A percentile compares a stretch with the other conserved stretches of the same genome.
These are phyloP conservation scores for Annona cherimola DNA, from an alignment of 164 flowering plant genomes.

Conservation along the genomic window DNA sequence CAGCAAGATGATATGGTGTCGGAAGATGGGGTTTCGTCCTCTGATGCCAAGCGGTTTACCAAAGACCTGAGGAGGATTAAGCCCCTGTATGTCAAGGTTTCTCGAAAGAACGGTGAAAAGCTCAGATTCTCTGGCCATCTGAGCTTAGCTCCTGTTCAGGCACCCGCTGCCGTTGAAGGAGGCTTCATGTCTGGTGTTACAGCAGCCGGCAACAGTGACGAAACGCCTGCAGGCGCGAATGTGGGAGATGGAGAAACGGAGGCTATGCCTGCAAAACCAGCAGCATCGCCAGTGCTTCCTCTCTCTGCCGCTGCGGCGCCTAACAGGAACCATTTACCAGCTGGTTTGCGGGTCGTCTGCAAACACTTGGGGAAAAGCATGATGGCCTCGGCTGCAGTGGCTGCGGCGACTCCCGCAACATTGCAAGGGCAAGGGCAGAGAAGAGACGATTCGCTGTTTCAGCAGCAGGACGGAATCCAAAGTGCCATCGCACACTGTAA, in stretches of 20 bases:
- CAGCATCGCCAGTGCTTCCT: conserved; percentile 29
- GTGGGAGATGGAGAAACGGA: neutral
- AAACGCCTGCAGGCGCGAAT: no score
- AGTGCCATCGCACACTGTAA: conserved; percentile 92
- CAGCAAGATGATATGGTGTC: conserved; percentile 12
- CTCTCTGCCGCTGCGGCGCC: conserved; percentile 21
- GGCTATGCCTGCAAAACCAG: conserved; percentile 37
- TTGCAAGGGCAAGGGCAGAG: conserved; percentile 23
- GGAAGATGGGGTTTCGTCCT: conserved; percentile 5
- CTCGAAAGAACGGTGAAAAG: conserved; percentile 53
- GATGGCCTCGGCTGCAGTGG: conserved; percentile 53
- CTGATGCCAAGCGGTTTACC: conserved; percentile 38
- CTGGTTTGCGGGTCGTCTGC: conserved; percentile 42
- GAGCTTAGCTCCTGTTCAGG: no score
- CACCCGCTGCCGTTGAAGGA: no score
- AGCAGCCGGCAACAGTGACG: no score
- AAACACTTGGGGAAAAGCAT: conserved; percentile 78
- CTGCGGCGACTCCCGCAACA: conserved; percentile 15
- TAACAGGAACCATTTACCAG: neutral
- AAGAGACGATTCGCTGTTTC: conserved; percentile 74
- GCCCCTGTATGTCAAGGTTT: conserved; percentile 71
- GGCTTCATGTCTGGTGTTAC: no score
- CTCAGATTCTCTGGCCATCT: conserved; percentile 41
- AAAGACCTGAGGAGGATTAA: conserved; percentile 75
- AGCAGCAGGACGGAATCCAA: conserved; percentile 86